Evolutionary conservation across 768 basidiomycete species (phyloP), one percentile per base, ranked within the genome.

Genomic region (Mycena rebaudengoi): DNA sequence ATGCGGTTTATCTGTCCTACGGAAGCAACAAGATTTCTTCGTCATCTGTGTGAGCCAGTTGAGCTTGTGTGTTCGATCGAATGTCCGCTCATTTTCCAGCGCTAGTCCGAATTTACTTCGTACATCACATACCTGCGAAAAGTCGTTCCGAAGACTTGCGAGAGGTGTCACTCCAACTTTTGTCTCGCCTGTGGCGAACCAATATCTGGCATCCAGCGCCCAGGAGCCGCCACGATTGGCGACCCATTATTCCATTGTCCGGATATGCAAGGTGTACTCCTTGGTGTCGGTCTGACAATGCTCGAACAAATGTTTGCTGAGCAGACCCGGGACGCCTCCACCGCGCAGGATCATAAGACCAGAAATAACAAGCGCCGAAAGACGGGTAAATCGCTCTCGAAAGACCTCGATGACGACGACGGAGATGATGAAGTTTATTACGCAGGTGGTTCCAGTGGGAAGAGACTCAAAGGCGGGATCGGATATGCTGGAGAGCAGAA

Each of bases 211-310:
- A 85, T 76, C 28, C 79, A 82, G 70, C 82, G 78, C 50, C 75
- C 76, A 71, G 80, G 73, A 79, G 76, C 78, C 33, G 73, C 80
- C 33, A 74, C 80, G 10, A 76, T 79, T 28, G 85, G 87, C 44
- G 85, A 86, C 56, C 83, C 84, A 13, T 77, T 97, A 60, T 94
- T 96, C 72, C 96, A 98, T 77, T 98, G 96, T 75, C 85, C 93
- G 7, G 92, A 94, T 71, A 74, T 97, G 33, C 92, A 98, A 78
- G 96, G 96, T 37, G 87, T 94, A 14, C 89, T 98, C 66, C 81
- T 98, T 6, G 96, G 96, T n/a, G 84, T 97, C 37, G 96, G 96
- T 10, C 84, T 97, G 43, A 87, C 87, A 33, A 94, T 94, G 88
- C 83, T 97, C 41, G 94, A 97, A 75, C 82, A 87, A 55, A 76